Percentiles rank a stretch among this genome's conserved stretches.
Evolutionary conservation across 768 basidiomycete genomes (phyloP).

Genomic region (Neoboletus subvelutipes): DNA sequence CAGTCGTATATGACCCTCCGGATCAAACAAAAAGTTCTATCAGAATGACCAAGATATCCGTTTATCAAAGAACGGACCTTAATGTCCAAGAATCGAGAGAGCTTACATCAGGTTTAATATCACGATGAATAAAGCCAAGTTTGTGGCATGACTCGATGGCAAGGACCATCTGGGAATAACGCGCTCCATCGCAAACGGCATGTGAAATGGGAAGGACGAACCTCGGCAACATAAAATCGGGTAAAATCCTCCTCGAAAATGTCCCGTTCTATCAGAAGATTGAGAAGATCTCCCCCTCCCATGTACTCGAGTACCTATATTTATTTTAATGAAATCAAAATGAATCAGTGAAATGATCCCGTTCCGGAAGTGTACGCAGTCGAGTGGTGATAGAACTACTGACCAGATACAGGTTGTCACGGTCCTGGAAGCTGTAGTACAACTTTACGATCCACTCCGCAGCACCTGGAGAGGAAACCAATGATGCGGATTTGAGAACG

Average conservation of each 20-base stretch:
- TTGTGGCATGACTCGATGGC: slow-evolving; percentile 92
- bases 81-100: slow-evolving; percentile 25
- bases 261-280: slow-evolving; percentile 90
- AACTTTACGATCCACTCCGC: slow-evolving; percentile 95
- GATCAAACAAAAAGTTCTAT: slow-evolving; percentile 94
- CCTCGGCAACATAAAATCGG: slow-evolving; percentile 94
- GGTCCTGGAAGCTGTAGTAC: slow-evolving; percentile 93
- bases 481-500: slow-evolving; percentile 85
- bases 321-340: slow-evolving; percentile 53
- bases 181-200: slow-evolving; percentile 24
- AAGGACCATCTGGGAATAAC: slow-evolving; percentile 75
- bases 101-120: slow-evolving; percentile 92
- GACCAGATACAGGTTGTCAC: slow-evolving; percentile 92
- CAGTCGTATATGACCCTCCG: slow-evolving; percentile 89
- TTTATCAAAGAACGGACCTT: slow-evolving; percentile 29
- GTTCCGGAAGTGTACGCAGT: slow-evolving; percentile 19
- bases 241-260: slow-evolving; percentile 90
- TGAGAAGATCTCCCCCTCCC: slow-evolving; percentile 95
- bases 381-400: slow-evolving; percentile 40
- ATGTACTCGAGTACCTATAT: slow-evolving; percentile 87
- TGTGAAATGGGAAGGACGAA: slow-evolving; percentile 34
- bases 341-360: slow-evolving; percentile 43
- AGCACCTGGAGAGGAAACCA: slow-evolving; percentile 67
- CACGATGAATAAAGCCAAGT: slow-evolving; percentile 95
- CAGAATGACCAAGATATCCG: slow-evolving; percentile 23